Conservation (phyloP, 1,284 basidiomycete species). For the Macrocybe sp. region DNA sequence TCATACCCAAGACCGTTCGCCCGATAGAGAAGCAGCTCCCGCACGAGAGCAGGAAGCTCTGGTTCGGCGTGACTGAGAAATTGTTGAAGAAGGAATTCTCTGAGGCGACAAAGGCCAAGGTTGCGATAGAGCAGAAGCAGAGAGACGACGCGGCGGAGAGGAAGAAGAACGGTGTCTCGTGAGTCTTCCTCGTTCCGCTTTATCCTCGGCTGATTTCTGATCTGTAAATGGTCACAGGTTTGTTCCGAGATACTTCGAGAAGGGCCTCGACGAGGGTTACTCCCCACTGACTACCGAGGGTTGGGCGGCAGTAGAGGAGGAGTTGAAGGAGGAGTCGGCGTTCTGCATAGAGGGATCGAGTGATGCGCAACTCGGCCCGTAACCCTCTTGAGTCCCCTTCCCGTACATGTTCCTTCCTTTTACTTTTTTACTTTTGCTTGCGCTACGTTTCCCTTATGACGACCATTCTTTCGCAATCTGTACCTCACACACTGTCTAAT, state of each 20-base stretch:
- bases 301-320: constrained; percentile 55
- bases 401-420: no score
- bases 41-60: constrained; percentile 84
- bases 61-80: constrained; percentile 80
- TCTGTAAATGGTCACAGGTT: constrained; percentile 50
- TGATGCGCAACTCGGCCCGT: background rate
- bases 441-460: no score
- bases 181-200: constrained; percentile 32
- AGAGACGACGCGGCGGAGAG: constrained; percentile 81
- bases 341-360: constrained; percentile 12
- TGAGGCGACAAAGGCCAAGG: constrained; percentile 87
- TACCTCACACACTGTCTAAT: no score
- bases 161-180: constrained; percentile 76
- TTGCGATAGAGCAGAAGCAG: constrained; percentile 86
- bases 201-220: background rate
- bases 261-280: constrained; percentile 68
- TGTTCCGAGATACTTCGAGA: constrained; percentile 76
- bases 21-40: constrained; percentile 76
- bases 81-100: constrained; percentile 83
- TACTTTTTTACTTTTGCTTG: no score
- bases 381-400: no score
- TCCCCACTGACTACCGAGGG: constrained; percentile 73
- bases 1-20: constrained; percentile 84
- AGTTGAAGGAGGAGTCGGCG: constrained; percentile 14
- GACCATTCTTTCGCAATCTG: no score